Evolutionary conservation across 2,329 filamentous ascomycete species (phyloP).

Genomic region (Colletotrichum acutatum): DNA sequence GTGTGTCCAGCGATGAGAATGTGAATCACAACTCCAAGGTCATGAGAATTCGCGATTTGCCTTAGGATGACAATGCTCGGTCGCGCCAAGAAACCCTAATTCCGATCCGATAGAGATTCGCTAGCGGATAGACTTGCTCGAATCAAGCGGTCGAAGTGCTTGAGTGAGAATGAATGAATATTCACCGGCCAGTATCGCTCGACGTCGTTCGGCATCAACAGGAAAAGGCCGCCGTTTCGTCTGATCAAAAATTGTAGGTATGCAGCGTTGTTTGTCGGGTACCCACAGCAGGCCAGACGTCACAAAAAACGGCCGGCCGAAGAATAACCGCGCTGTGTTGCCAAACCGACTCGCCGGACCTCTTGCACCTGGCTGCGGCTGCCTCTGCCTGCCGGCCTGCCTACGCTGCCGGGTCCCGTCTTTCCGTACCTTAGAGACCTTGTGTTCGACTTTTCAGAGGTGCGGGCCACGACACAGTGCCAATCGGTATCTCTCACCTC

Average conservation of each 20-base stretch:
- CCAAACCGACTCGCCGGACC: not conserved
- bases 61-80: not conserved
- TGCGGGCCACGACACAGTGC: conserved; percentile 24
- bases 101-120: not conserved
- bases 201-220: conserved; percentile 13
- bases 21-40: not conserved
- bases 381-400: not conserved
- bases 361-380: not conserved
- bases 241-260: conserved; percentile 29
- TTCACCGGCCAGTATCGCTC: not conserved
- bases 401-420: not conserved
- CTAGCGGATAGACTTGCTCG: not conserved
- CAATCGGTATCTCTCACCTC: not conserved
- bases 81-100: not conserved
- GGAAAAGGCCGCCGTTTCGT: not conserved
- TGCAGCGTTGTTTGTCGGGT: conserved; percentile 6
- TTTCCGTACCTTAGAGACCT: no score
- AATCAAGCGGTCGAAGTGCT: not conserved
- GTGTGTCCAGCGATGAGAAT: not conserved
- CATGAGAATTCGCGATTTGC: not conserved
- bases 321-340: conserved; percentile 13
- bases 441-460: conserved; percentile 14
- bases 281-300: conserved; percentile 18
- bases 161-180: not conserved
- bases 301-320: conserved; percentile 18